Evolutionary conservation across 192 early-diverging fungal species (phyloP), one percentile per base, ranked within the genome.

Genomic region (Gamsiella multidivaricata): DNA sequence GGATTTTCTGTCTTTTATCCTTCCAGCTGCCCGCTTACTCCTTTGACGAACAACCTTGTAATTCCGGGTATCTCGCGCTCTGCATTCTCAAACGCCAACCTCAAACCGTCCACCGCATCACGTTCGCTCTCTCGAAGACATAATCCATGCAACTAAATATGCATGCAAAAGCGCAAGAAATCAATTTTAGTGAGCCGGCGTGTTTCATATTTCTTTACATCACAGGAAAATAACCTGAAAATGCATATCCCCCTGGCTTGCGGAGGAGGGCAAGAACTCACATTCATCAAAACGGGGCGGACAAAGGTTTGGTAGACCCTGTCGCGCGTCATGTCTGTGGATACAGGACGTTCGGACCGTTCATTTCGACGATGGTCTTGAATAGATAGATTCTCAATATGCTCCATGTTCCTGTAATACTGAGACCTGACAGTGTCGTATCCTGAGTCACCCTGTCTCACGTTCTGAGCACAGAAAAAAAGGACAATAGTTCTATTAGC

Each of bases 251-350:
- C n/a, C n/a, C n/a, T n/a, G n/a, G n/a, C n/a, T n/a, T n/a, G n/a
- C n/a, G n/a, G n/a, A n/a, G n/a, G n/a, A n/a, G n/a, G n/a, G n/a
- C n/a, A n/a, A n/a, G n/a, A n/a, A 18, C 57, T 65, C 61, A 75
- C 72, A n/a, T 75, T 75, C 29, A 55, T 61, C 1, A 75, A 43
- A 9, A 75, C 72, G 0, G 72, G 72, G 3, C 72, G 55, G 15
- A 75, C 72, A 75, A 75, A 75, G 0, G 72, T 66, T 25, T 67
- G 72, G 50, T 75, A 75, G 3, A 81, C 82, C 53, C 79, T 70
- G n/a, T 71, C 64, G n/a, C 74, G 55, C n/a, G 75, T 66, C 25
- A 78, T 51, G 25, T 76, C 80, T 10, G 76, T 52, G 22, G 72
- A 64, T 4, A 57, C 39, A 0, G 64, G 47, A 53, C 69, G 47